Percentiles rank a stretch among this genome's conserved stretches.
Evolutionary conservation across 345 rosid genomes (phyloP).

Genomic region (Fremontodendron californicum): DNA sequence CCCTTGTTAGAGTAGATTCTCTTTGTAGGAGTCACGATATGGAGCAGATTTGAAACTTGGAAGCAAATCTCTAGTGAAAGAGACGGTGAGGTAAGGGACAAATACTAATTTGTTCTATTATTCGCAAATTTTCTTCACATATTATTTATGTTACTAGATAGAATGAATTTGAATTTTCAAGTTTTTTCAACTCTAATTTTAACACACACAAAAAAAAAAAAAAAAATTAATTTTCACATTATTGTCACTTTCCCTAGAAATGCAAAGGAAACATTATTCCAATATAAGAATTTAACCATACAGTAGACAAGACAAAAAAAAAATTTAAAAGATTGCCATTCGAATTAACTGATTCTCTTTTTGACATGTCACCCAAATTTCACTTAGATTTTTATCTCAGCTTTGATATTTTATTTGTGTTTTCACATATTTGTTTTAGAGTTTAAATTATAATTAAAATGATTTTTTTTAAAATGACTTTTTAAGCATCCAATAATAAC

Average conservation of each 20-base stretch:
- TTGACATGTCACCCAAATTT: background rate
- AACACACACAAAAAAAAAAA: no score
- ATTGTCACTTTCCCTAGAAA: conserved; percentile 13
- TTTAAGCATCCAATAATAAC: no score
- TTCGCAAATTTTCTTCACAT: background rate
- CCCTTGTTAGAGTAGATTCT: background rate
- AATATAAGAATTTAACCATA: background rate
- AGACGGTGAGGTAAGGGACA: conserved; percentile 14
- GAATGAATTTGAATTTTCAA: background rate
- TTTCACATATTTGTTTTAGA: no score
- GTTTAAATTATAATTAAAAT: no score
- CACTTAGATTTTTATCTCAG: background rate
- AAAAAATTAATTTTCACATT: no score
- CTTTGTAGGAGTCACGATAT: background rate
- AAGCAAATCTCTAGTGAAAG: conserved; percentile 22
- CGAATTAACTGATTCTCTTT: background rate
- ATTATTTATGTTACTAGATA: background rate
- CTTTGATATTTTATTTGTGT: no score
- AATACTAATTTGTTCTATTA: background rate
- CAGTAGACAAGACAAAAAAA: background rate
- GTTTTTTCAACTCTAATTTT: background rate
- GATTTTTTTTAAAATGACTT: no score
- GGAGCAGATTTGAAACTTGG: background rate
- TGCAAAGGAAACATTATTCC: background rate
- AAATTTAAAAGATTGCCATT: background rate